Evolutionary conservation across 805 yeast genomes (phyloP), one percentile per base, ranked within the genome.

Genomic region (Ogataea dorogensis): DNA sequence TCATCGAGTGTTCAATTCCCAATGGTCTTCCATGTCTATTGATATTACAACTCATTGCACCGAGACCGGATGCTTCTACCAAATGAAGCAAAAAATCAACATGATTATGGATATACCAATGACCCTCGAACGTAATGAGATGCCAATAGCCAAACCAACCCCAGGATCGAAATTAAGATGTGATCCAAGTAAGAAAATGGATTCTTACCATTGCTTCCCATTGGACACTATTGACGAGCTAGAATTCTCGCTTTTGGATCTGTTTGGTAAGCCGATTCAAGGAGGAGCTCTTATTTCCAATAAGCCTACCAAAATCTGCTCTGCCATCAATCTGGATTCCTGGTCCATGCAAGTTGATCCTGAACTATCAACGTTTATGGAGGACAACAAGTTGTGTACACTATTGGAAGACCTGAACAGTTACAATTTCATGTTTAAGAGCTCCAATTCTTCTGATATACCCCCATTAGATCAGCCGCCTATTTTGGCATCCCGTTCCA

Each of bases 21-120:
- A 81, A 44, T 93, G 98, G 98, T 96, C 89, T 47, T 77, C 89
- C 25, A 81, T 93, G 87, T 74, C 96, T 2, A 77, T 93, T 29
- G 98, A 91, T 56, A 70, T 91, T 17, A 62, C 63, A 12, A 79
- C 87, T 0, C 63, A 61, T 9, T 79, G 88, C 47, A 63, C 58
- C 16, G 61, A 52, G 4, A 45, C 41, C 9, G 51, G 43, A 3
- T 82, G 88, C 46, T 57, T 61, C 27, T 72, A 73, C 50, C 57
- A 65, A 14, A 69, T 87, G 77, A 64, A 71, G 17, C 89, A 86
- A 46, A 64, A 75, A 17, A 77, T 91, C 15, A 81, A 82, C 47
- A 70, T 81, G 35, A 87, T 88, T 3, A 64, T 86, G 18, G 84
- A 89, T 54, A 73, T 85, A 14, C 79, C 78, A 17, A 74, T 81